Conservation (phyloP, 768 basidiomycete species). For the Pisolithus orientalis region DNA sequence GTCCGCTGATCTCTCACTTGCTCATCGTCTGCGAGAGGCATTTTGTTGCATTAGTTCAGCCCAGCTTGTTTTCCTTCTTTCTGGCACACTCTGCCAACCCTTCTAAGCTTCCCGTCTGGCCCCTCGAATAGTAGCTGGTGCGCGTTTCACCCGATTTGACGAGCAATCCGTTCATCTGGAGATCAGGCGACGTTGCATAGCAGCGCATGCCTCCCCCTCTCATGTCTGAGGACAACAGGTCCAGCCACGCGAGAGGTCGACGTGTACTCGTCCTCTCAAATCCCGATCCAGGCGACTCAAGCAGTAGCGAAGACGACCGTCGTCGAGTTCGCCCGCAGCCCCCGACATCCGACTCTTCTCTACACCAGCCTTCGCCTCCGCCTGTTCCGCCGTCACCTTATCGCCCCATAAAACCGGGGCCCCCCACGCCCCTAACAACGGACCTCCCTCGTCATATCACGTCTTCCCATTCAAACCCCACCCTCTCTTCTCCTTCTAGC, state of each 20-base stretch:
- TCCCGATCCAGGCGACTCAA: conserved; percentile 46
- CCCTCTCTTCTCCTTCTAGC: conserved; percentile 65
- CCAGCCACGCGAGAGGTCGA: conserved; percentile 27
- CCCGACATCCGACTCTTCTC: conserved; percentile 20
- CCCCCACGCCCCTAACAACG: conserved; percentile 32
- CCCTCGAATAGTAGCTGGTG: not conserved
- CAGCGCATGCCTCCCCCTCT: conserved; percentile 26
- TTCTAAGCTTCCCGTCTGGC: not conserved
- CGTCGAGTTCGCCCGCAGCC: conserved; percentile 8
- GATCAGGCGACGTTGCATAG: conserved; percentile 23
- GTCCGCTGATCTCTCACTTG: no score
- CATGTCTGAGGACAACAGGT: conserved; percentile 61
- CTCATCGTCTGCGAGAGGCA: not conserved
- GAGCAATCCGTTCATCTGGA: conserved; percentile 1
- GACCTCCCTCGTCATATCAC: conserved; percentile 28
- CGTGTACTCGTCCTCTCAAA: conserved; percentile 56
- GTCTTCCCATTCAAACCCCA: conserved; percentile 43
- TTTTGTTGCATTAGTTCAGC: not conserved
- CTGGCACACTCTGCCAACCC: not conserved
- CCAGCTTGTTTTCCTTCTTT: not conserved
- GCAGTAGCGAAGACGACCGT: conserved; percentile 34
- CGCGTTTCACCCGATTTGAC: not conserved
- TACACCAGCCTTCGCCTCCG: conserved; percentile 21
- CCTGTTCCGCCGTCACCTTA: conserved; percentile 13
- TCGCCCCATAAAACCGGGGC: conserved; percentile 14